These are phyloP conservation scores for Seminavis robusta DNA, from an alignment of 108 stramenopile genomes.

Conservation along the genomic window DNA sequence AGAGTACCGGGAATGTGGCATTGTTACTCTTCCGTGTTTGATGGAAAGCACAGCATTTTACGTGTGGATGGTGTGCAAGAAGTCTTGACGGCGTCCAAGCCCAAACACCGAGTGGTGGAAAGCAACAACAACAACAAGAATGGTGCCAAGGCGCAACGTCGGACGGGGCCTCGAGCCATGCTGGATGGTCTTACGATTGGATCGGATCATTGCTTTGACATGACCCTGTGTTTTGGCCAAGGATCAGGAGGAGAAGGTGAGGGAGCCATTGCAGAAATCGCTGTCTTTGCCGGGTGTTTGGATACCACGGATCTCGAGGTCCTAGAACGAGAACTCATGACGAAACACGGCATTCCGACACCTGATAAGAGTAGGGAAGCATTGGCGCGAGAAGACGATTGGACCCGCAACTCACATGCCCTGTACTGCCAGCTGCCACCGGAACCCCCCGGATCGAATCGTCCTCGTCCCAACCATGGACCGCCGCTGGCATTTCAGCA, in stretches of 20 bases:
- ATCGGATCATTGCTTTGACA: constrained; percentile 78
- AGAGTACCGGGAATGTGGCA: constrained; percentile 79
- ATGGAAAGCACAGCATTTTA: constrained; percentile 49
- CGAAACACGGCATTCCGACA: constrained; percentile 57
- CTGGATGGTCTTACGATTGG: constrained; percentile 83
- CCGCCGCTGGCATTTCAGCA: too few species aligned
- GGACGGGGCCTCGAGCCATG: too few species aligned
- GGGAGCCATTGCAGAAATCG: constrained; percentile 80
- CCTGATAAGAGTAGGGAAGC: constrained; percentile 14
- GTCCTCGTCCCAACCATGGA: not conserved
- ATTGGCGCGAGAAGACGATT: constrained; percentile 48
- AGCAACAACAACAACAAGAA: constrained; percentile 9
- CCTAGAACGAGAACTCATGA: constrained; percentile 68
- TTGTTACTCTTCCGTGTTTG: constrained; percentile 70
- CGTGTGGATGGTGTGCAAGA: constrained; percentile 70
- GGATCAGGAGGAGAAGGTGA: constrained; percentile 64
- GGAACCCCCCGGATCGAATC: constrained; percentile 9
- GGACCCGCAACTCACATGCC: constrained; percentile 51
- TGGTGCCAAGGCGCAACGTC: constrained; percentile 8
- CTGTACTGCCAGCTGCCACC: constrained; percentile 51
- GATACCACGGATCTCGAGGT: constrained; percentile 39
- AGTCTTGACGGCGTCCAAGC: constrained; percentile 5
- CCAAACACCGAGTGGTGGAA: constrained; percentile 7
- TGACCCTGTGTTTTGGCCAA: constrained; percentile 77
- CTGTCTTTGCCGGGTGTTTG: constrained; percentile 71